These are phyloP conservation scores for Fusarium beomiforme DNA, from an alignment of 2,329 filamentous ascomycete species.

Conservation along the genomic window DNA sequence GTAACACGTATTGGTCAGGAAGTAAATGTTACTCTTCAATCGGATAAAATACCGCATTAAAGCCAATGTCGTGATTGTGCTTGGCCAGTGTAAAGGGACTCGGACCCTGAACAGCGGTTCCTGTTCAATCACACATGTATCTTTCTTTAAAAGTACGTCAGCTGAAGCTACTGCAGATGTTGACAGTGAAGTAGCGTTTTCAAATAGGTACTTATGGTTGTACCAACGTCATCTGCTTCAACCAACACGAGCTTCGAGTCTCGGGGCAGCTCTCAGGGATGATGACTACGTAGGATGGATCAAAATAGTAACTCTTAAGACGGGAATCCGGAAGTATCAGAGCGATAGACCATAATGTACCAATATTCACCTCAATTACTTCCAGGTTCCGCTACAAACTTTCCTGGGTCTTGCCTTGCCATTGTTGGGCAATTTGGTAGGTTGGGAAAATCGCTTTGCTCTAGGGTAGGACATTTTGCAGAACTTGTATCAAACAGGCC, in stretches of 20 bases:
- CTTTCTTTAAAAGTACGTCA: neutral
- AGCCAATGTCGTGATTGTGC: neutral
- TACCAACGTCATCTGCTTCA: neutral
- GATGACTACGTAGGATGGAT: too few species aligned
- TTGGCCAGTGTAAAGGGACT: neutral
- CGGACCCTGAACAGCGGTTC: neutral
- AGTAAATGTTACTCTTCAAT: neutral
- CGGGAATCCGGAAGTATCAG: neutral
- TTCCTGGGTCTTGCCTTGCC: neutral
- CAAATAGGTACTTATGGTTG: neutral
- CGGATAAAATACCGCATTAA: constrained; percentile 7
- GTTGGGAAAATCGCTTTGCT: neutral
- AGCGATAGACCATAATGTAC: neutral
- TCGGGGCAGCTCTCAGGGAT: neutral
- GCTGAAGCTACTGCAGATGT: too few species aligned
- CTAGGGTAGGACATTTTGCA: neutral
- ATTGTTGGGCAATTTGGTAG: neutral
- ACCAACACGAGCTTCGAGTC: neutral
- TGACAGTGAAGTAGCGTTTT: neutral
- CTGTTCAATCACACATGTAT: neutral
- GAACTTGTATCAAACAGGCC: neutral
- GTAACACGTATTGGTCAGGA: constrained; percentile 2
- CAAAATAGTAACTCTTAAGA: constrained; percentile 6
- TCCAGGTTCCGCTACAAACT: neutral
- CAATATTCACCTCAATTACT: neutral